Percentiles rank a stretch among this genome's conserved stretches.
Conservation (phyloP, 2,329 filamentous ascomycete species). For the Colletotrichum zoysiae region DNA sequence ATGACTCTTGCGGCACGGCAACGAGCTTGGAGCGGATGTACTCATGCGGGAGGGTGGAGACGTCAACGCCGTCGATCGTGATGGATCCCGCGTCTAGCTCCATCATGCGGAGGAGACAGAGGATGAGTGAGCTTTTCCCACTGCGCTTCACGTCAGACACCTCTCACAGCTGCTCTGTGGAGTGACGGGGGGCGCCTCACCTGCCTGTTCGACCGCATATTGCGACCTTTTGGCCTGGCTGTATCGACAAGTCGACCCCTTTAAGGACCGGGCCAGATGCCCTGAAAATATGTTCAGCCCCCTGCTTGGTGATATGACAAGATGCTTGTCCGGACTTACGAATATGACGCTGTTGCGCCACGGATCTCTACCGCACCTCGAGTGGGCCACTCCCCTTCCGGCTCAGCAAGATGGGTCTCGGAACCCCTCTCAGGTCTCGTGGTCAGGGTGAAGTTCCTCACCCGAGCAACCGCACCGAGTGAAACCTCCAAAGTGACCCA, state of each 20-base stretch:
- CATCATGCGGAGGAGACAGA: constrained; percentile 59
- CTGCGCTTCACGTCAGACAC: constrained; percentile 46
- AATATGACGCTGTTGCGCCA: constrained; percentile 27
- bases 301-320: accelerated
- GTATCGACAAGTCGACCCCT: constrained; percentile 38
- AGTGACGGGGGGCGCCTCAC: constrained; percentile 18
- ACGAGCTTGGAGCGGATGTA: constrained; percentile 51
- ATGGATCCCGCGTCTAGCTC: constrained; percentile 59
- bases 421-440: constrained; percentile 18
- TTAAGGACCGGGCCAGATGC: constrained; percentile 30
- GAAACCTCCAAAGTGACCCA: constrained; percentile 41
- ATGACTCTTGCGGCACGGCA: constrained; percentile 64
- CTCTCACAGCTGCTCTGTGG: not conserved
- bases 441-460: constrained; percentile 26
- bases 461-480: constrained; percentile 35
- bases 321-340: not conserved
- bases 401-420: not conserved
- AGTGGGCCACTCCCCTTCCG: constrained; percentile 17
- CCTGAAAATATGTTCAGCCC: constrained; percentile 6
- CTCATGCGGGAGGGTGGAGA: constrained; percentile 46
- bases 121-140: constrained; percentile 59
- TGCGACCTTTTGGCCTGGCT: constrained; percentile 44
- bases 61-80: constrained; percentile 58
- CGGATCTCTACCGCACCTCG: constrained; percentile 16
- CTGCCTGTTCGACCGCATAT: constrained; percentile 46